A percentile compares a stretch with the other conserved stretches of the same genome.
These are phyloP conservation scores for Oryza rufipogon DNA, from an alignment of 176 grass and related monocot species.

Conservation along the genomic window DNA sequence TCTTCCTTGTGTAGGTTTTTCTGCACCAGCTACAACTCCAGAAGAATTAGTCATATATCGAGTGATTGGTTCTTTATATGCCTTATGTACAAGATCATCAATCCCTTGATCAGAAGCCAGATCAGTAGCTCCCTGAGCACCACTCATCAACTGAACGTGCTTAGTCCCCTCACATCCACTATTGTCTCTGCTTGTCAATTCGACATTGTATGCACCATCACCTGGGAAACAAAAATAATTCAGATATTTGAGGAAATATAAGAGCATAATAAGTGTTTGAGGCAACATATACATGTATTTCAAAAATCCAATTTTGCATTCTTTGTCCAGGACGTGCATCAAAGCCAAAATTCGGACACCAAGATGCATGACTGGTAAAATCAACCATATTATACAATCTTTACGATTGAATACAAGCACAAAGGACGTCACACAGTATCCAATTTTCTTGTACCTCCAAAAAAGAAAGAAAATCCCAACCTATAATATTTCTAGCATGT, in stretches of 20 bases:
- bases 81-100: slow-evolving; percentile 20
- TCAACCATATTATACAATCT: slow-evolving; percentile 16
- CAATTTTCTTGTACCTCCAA: slow-evolving; percentile 15
- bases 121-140: slow-evolving; percentile 41
- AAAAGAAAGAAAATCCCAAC: not conserved
- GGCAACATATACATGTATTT: not conserved
- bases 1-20: not conserved
- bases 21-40: slow-evolving; percentile 39
- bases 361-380: not conserved
- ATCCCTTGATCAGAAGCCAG: slow-evolving; percentile 44
- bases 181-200: slow-evolving; percentile 31
- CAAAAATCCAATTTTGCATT: not conserved
- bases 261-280: not conserved
- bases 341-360: not conserved
- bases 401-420: slow-evolving; percentile 26
- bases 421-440: not conserved
- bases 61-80: slow-evolving; percentile 32
- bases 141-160: slow-evolving; percentile 27
- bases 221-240: slow-evolving; percentile 37
- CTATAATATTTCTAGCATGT: slow-evolving; percentile 20
- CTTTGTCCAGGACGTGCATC: slow-evolving; percentile 12
- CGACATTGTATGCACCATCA: slow-evolving; percentile 31
- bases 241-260: not conserved
- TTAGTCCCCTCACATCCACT: slow-evolving; percentile 25
- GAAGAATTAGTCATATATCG: slow-evolving; percentile 16